phyloP scores from a whole-genome alignment of 1,284 basidiomycete species.

The Trametes sp. region DNA sequence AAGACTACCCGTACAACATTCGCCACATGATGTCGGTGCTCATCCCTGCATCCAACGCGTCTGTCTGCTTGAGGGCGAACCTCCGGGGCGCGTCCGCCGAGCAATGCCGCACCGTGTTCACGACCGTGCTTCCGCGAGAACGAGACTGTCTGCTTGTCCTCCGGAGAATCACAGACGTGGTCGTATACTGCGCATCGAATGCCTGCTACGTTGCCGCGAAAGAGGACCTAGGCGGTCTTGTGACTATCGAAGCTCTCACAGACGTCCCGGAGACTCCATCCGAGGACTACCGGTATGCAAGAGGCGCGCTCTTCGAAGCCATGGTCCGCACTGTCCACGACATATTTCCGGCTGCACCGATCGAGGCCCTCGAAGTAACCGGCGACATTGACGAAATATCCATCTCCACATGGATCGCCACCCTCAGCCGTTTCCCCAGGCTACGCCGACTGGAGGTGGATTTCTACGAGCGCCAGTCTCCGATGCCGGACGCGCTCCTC shows the following conservation, averaged over 20 bases:
- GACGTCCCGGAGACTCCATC: not conserved
- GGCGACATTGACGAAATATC: conserved; percentile 3
- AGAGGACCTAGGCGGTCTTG: not conserved
- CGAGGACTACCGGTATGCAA: not conserved
- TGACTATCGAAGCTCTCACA: conserved; percentile 3
- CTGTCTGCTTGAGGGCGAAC: not conserved
- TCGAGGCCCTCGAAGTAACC: not conserved
- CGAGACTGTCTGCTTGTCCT: conserved; percentile 5
- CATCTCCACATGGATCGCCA: not conserved
- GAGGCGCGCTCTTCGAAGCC: conserved; percentile 3
- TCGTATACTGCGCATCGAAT: not conserved
- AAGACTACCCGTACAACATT: conserved; percentile 9
- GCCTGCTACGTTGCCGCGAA: not conserved
- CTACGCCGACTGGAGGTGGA: conserved; percentile 2
- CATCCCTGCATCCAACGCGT: not conserved
- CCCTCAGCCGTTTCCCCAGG: not conserved
- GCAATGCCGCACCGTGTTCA: not conserved
- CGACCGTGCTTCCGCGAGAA: conserved; percentile 5
- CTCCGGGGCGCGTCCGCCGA: conserved; percentile 1
- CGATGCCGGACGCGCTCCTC: not conserved
- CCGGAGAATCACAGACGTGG: not conserved
- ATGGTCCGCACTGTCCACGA: not conserved
- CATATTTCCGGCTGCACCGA: not conserved
- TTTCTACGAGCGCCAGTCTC: not conserved
- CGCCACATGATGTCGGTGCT: conserved; percentile 6